A percentile compares a stretch with the other conserved stretches of the same genome.
Conservation (phyloP, 2,329 filamentous ascomycete species). For the Trichothecium sympodiale region DNA sequence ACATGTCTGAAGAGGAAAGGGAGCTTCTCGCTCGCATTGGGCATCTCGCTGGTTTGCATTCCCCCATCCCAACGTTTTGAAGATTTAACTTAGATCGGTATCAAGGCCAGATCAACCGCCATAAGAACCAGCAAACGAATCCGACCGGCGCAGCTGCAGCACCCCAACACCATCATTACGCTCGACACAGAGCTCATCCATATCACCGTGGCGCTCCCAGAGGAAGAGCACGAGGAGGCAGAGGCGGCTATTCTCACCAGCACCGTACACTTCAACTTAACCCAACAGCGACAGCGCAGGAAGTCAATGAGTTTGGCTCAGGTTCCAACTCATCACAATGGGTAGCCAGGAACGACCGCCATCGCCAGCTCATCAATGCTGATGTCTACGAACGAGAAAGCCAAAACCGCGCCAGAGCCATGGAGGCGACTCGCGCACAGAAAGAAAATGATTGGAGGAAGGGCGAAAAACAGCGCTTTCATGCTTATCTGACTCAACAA, state of each 20-base stretch:
- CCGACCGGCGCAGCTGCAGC: conserved; percentile 16
- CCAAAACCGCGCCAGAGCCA: conserved; percentile 56
- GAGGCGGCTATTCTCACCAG: conserved; percentile 19
- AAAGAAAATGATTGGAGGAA: conserved; percentile 42
- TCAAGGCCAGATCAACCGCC: conserved; percentile 67
- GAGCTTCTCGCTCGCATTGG: conserved; percentile 43
- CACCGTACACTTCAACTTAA: conserved; percentile 57
- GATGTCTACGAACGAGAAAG: conserved; percentile 66
- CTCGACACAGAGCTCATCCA: conserved; percentile 19
- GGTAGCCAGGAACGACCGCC: conserved; percentile 64
- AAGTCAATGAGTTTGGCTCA: conserved; percentile 25
- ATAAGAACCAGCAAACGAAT: conserved; percentile 50
- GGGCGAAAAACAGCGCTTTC: conserved; percentile 48
- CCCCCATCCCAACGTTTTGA: conserved; percentile 1
- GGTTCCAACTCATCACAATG: conserved; percentile 28
- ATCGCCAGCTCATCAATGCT: conserved; percentile 74
- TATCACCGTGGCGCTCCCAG: conserved; percentile 12
- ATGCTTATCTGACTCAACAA: conserved; percentile 20
- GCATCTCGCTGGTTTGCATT: conserved; percentile 33
- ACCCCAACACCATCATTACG: not conserved
- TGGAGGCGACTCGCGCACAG: conserved; percentile 55
- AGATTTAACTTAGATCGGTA: conserved; percentile 12
- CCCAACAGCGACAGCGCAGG: conserved; percentile 18
- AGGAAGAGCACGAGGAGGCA: conserved; percentile 1
- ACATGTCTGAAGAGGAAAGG: conserved; percentile 38